Evolutionary conservation across 164 flowering plant genomes (phyloP).

Genomic region (Aristolochia contorta): DNA sequence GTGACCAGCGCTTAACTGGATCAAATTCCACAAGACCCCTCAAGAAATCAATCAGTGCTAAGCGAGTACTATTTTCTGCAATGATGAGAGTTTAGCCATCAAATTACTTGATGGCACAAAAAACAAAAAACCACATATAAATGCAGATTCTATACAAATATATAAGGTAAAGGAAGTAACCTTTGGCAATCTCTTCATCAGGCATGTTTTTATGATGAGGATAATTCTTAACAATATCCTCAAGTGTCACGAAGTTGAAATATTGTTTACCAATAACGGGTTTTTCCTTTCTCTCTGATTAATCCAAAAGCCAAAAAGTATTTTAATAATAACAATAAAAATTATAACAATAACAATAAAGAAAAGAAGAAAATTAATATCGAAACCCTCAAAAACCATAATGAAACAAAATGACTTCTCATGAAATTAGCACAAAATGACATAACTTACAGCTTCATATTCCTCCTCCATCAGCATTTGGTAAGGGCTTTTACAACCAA

Average conservation of each 20-base stretch:
- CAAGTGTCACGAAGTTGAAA: slow-evolving; percentile 74
- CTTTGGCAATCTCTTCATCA: slow-evolving; percentile 69
- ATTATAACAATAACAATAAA: slow-evolving; percentile 1
- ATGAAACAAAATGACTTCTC: not conserved
- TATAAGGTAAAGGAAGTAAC: slow-evolving; percentile 25
- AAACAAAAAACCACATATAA: too few relatives aligned
- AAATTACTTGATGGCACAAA: slow-evolving; percentile 1
- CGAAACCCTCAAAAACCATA: not conserved
- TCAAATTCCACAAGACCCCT: slow-evolving; percentile 96
- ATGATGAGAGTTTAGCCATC: slow-evolving; percentile 8
- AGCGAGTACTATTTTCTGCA: slow-evolving; percentile 67
- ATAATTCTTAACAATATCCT: slow-evolving; percentile 67
- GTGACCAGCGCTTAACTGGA: slow-evolving; percentile 98
- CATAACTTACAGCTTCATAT: slow-evolving; percentile 75
- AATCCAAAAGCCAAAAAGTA: not conserved
- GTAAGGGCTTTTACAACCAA: slow-evolving; percentile 45
- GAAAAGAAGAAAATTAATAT: not conserved
- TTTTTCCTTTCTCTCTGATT: slow-evolving; percentile 77
- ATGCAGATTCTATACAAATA: not conserved
- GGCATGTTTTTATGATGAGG: slow-evolving; percentile 66
- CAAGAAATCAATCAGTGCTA: slow-evolving; percentile 86
- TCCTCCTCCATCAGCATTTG: slow-evolving; percentile 69
- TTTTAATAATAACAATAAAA: not conserved
- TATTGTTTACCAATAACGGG: slow-evolving; percentile 88
- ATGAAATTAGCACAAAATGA: slow-evolving; percentile 1